Evolutionary conservation across 2,329 filamentous ascomycete genomes (phyloP), one percentile per base, ranked within the genome.

Genomic region (Pseudocercospora crystallina): DNA sequence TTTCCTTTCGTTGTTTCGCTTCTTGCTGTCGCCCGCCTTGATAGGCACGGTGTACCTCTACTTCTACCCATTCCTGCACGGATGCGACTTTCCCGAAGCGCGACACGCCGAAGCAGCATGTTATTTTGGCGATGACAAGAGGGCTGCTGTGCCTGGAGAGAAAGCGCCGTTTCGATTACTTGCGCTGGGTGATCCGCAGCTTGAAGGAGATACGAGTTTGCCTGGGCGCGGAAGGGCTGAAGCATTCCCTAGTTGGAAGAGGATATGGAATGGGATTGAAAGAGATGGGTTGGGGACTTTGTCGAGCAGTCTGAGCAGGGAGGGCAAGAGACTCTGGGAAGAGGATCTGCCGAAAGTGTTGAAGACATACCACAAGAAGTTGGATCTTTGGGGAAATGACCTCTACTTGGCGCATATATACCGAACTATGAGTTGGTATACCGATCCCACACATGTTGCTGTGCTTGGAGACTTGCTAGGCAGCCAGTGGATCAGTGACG

Each of bases 361-460:
- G 43, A 77, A 84, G 59, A 85, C 84, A 1, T 74, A 80, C 43
- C 81, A 89, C 58, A 99, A 99, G 73, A 80, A 82, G 13, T 70
- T 99, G 60, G 94, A 99, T 70, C 80, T 96, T 2, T 82, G 90
- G 64, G 94, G 94, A 3, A 99, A 99, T 71, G 94, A 99, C 71
- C 89, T 84, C 65, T 99, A 97, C 70, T 81, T 99, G 30, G 89
- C 88, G 14, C 94, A 99, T 69, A 90, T 96, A 51, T 96, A 95
- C 71, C 82, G 89, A 12, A 87, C 84, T 0, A 71, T 96, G 43
- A 80, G 82, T 59, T 95, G 90, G 89, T 95, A 88, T 86, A 82
- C 87, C 0, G 74, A 77, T 12, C 94, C 94, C 8, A 95, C 89
- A 0, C 94, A 99, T 68, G 83, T 94, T 14, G 84, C 87, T 0